Conservation (phyloP, 2,329 filamentous ascomycete genomes). For the Mycosphaerella arachidis region DNA sequence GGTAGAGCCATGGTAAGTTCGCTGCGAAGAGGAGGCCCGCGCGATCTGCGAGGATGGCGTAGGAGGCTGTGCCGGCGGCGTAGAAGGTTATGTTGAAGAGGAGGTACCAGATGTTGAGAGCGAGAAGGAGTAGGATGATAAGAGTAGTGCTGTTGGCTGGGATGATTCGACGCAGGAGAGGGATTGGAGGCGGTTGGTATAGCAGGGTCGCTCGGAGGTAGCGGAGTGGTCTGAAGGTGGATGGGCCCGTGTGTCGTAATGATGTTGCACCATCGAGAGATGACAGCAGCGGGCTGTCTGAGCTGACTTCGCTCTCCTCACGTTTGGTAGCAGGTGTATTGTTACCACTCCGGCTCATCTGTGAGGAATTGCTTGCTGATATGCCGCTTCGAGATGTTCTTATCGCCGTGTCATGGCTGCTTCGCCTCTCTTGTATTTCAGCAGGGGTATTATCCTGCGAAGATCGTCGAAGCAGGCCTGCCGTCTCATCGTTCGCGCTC, state of each 20-base stretch:
- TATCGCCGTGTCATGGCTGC: background rate
- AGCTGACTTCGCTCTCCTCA: background rate
- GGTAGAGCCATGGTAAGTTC: constrained; percentile 54
- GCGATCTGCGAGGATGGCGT: constrained; percentile 53
- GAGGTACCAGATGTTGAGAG: constrained; percentile 56
- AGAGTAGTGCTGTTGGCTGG: constrained; percentile 56
- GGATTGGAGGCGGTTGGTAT: constrained; percentile 56
- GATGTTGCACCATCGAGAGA: background rate
- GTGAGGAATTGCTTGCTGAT: constrained; percentile 35
- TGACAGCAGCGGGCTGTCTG: constrained; percentile 2
- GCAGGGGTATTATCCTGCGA: background rate
- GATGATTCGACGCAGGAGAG: constrained; percentile 53
- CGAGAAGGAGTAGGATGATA: constrained; percentile 49
- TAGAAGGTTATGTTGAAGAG: constrained; percentile 50
- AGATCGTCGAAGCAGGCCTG: background rate
- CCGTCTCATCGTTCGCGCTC: background rate
- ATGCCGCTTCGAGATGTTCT: background rate
- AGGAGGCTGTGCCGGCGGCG: constrained; percentile 15
- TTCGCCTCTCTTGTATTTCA: background rate
- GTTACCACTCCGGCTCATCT: constrained; percentile 36
- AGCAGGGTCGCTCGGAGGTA: constrained; percentile 37
- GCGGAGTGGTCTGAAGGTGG: constrained; percentile 3
- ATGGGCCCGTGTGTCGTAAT: background rate
- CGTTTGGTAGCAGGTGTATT: constrained; percentile 29
- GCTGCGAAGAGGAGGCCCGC: constrained; percentile 51